Percentiles rank a stretch among this genome's conserved stretches.
These are phyloP conservation scores for Pelargonium hybrid DNA, from an alignment of 441 rosid genomes.

Conservation along the genomic window DNA sequence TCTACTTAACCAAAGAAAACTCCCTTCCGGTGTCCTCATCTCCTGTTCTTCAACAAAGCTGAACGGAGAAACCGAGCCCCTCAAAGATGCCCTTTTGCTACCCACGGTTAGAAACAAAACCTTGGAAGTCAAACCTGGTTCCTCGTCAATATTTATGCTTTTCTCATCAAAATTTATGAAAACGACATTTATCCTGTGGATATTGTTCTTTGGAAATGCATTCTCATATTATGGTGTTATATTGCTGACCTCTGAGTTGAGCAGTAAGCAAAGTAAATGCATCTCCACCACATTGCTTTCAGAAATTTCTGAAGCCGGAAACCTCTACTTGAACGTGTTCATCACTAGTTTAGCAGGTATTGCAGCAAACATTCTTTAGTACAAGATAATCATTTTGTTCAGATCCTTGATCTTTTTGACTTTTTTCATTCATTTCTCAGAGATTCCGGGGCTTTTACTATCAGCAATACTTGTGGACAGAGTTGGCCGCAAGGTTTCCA, in stretches of 20 bases:
- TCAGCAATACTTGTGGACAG: conserved; percentile 64
- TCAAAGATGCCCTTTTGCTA: conserved; percentile 37
- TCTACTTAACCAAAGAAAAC: conserved; percentile 30
- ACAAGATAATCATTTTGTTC: not conserved
- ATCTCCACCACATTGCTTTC: conserved; percentile 21
- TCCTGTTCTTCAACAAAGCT: conserved; percentile 47
- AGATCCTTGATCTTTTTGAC: not conserved
- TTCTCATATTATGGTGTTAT: conserved; percentile 84
- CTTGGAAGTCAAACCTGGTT: conserved; percentile 32
- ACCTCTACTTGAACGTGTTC: conserved; percentile 54
- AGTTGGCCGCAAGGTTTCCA: conserved; percentile 71
- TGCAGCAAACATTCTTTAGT: not conserved
- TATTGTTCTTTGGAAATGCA: conserved; percentile 73
- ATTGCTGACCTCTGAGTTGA: conserved; percentile 82
- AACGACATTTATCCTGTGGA: conserved; percentile 72
- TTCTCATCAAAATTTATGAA: conserved; percentile 53
- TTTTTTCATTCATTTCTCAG: conserved; percentile 20
- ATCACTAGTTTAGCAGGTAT: conserved; percentile 79
- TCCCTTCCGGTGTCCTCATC: conserved; percentile 55
- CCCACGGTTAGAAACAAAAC: conserved; percentile 21
- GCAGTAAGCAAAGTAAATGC: conserved; percentile 43
- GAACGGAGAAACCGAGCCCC: conserved; percentile 24
- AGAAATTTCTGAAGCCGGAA: conserved; percentile 30
- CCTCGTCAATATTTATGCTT: conserved; percentile 36
- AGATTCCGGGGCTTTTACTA: conserved; percentile 68